Conservation (phyloP, 495 filamentous ascomycete species). For the Lasiosphaeria miniovina region DNA sequence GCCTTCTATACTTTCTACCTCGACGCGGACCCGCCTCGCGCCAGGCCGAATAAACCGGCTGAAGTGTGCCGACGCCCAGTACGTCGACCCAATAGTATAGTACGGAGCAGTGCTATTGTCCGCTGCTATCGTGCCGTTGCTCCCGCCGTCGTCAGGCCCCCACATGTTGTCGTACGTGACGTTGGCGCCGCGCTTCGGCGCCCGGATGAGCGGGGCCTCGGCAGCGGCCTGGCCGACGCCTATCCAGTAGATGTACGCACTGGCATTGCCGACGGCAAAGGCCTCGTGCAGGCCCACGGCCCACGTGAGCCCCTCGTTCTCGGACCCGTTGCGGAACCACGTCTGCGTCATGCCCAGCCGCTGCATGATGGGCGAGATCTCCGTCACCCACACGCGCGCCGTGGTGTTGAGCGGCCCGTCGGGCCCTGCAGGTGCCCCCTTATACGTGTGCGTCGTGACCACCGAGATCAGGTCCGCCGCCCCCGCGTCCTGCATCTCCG, state of each 20-base stretch:
- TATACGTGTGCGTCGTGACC: constrained; percentile 52
- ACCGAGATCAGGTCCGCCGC: constrained; percentile 37
- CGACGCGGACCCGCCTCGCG: constrained; percentile 11
- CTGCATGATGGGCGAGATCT: constrained; percentile 23
- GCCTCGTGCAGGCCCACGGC: constrained; percentile 49
- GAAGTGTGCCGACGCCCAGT: constrained; percentile 20
- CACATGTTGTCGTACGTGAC: constrained; percentile 5
- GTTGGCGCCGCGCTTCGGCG: constrained; percentile 4
- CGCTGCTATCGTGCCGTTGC: not conserved
- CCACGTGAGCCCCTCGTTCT: constrained; percentile 52
- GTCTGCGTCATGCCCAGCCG: constrained; percentile 32
- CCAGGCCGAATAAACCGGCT: constrained; percentile 23
- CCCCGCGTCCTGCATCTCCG: constrained; percentile 41
- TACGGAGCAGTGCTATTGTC: not conserved
- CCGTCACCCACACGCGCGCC: constrained; percentile 23
- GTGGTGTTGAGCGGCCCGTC: constrained; percentile 20
- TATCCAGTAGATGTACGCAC: constrained; percentile 53
- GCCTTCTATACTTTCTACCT: not conserved
- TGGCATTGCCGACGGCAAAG: constrained; percentile 43
- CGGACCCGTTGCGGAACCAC: constrained; percentile 39
- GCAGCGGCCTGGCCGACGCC: constrained; percentile 8
- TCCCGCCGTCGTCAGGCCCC: constrained; percentile 2
- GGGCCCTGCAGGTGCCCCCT: constrained; percentile 33
- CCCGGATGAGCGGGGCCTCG: constrained; percentile 19
- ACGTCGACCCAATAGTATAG: constrained; percentile 12